These are phyloP conservation scores for Erodium moschatum DNA, from an alignment of 441 rosid genomes.

Conservation along the genomic window DNA sequence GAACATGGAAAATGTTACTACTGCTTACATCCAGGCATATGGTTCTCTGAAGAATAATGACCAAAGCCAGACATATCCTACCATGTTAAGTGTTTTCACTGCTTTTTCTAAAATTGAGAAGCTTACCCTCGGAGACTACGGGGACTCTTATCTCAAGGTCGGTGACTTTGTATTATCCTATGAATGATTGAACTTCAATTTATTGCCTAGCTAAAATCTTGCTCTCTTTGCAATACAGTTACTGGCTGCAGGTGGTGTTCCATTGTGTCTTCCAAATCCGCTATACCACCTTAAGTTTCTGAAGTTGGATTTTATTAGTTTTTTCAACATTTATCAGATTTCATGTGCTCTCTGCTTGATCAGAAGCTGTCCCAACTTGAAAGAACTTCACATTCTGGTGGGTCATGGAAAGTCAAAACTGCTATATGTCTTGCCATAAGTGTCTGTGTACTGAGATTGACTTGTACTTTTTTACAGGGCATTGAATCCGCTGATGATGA, in stretches of 20 bases:
- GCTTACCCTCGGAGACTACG: constrained; percentile 2
- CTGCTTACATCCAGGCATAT: not conserved
- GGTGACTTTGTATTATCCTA: not conserved
- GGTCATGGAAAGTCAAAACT: not conserved
- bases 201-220: not conserved
- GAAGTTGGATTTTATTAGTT: not conserved
- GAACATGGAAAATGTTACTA: not conserved
- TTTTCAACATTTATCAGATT: not conserved
- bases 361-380: constrained; percentile 2
- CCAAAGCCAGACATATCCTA: not conserved
- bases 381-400: not conserved
- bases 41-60: not conserved
- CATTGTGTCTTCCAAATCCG: not conserved
- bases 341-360: constrained; percentile 8
- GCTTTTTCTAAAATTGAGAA: constrained; percentile 3
- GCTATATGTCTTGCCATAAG: not conserved
- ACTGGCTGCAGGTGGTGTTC: constrained; percentile 4
- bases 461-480: not conserved
- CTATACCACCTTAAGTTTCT: not conserved
- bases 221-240: not conserved
- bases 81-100: not conserved
- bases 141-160: constrained; percentile 3
- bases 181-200: not conserved
- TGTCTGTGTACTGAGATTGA: not conserved
- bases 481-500: not conserved